Conservation (phyloP, 2,329 filamentous ascomycete genomes). For the Myrmaecium sp. region DNA sequence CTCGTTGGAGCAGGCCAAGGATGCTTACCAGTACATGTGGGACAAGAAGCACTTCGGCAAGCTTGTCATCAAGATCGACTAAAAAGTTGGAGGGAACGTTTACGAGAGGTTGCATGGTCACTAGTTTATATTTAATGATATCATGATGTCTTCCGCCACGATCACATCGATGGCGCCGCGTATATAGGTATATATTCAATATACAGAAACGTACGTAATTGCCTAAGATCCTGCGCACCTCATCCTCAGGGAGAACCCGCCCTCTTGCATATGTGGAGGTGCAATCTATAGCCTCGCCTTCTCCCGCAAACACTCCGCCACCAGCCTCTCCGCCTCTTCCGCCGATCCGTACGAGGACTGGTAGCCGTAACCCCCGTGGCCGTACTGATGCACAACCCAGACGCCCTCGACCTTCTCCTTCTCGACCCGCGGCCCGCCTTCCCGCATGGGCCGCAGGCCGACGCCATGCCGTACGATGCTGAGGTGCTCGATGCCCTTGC, state of each 20-base stretch:
- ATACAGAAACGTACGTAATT: too few relatives aligned
- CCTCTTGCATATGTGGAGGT: background rate
- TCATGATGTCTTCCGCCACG: too few relatives aligned
- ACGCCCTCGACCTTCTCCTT: slow-evolving; percentile 41
- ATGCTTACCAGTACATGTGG: slow-evolving; percentile 33
- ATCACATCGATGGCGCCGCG: too few relatives aligned
- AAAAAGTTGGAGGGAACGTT: too few relatives aligned
- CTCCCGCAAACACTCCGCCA: slow-evolving; percentile 11
- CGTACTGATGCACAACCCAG: slow-evolving; percentile 58
- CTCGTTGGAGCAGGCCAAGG: slow-evolving; percentile 32
- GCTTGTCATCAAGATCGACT: slow-evolving; percentile 21
- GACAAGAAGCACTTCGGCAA: slow-evolving; percentile 33
- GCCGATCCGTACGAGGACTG: slow-evolving; percentile 29
- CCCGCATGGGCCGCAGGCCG: slow-evolving; percentile 59
- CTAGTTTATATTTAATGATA: too few relatives aligned
- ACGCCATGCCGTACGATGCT: slow-evolving; percentile 68
- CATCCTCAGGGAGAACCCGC: background rate
- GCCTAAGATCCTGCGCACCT: too few relatives aligned
- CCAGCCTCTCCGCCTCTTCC: slow-evolving; percentile 22
- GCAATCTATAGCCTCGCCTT: slow-evolving; percentile 14
- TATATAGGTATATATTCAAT: too few relatives aligned
- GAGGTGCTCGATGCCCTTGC: slow-evolving; percentile 54
- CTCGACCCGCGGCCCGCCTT: slow-evolving; percentile 60
- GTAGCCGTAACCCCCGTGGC: slow-evolving; percentile 65
- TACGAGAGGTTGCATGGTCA: too few relatives aligned